Conservation (phyloP, 192 early-diverging fungal genomes). For the Coemansia sp. region DNA sequence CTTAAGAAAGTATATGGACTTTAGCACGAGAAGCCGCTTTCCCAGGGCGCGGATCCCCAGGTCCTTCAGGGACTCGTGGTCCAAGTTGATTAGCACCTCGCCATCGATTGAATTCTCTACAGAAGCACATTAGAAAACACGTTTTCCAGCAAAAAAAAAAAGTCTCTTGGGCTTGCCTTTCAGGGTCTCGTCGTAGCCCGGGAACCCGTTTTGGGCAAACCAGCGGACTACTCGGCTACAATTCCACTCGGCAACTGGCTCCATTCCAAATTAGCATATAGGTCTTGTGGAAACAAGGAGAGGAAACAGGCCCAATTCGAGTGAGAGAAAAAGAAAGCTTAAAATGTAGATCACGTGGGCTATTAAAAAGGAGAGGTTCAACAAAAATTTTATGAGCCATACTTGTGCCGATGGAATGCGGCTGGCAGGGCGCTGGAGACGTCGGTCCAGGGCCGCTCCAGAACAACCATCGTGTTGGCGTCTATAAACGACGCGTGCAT, state of each 20-base stretch:
- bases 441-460: conserved; percentile 83
- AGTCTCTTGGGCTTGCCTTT: conserved; percentile 20
- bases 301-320: not conserved
- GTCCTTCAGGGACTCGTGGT: conserved; percentile 89
- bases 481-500: conserved; percentile 77
- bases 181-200: conserved; percentile 44
- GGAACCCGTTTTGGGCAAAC: conserved; percentile 54
- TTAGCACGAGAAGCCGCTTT: conserved; percentile 82
- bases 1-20: conserved; percentile 84
- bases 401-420: conserved; percentile 81
- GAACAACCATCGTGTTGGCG: conserved; percentile 72
- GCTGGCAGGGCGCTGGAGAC: conserved; percentile 76
- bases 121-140: conserved; percentile 1
- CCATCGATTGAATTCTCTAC: conserved; percentile 87
- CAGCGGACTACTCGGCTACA: conserved; percentile 38
- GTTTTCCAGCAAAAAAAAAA: not conserved
- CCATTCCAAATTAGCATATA: conserved; percentile 20
- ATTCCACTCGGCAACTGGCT: conserved; percentile 50
- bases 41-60: conserved; percentile 83
- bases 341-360: conserved; percentile 6
- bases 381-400: conserved; percentile 54
- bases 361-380: not conserved
- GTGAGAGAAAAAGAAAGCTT: not conserved
- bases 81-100: conserved; percentile 80
- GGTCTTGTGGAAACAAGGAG: not conserved